Conservation (phyloP, 192 early-diverging fungal species). For the Geosiphon pyriformis region DNA sequence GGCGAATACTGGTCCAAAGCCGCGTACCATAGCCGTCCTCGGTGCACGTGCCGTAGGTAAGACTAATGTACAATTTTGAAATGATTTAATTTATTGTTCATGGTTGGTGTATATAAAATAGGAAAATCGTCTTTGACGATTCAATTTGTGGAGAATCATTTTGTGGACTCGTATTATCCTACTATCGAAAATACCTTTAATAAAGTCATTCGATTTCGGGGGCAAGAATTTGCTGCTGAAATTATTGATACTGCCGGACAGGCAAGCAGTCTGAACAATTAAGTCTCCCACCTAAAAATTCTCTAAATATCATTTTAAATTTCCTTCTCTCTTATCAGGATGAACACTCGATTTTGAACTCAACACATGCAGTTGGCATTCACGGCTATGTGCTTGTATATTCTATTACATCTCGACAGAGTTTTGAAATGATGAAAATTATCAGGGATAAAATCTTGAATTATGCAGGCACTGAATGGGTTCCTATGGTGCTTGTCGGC, state of each 20-base stretch:
- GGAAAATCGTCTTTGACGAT: conserved; percentile 87
- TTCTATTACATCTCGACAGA: conserved; percentile 77
- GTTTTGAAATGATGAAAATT: conserved; percentile 85
- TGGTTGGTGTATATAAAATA: conserved; percentile 20
- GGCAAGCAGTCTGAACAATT: conserved; percentile 39
- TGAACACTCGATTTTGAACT: conserved; percentile 90
- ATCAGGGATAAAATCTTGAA: conserved; percentile 94
- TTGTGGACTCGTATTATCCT: conserved; percentile 89
- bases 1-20: conserved; percentile 50
- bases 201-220: conserved; percentile 75
- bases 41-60: conserved; percentile 75
- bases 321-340: conserved; percentile 48
- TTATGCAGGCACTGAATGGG: conserved; percentile 82
- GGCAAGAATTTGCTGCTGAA: conserved; percentile 80
- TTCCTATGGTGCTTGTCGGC: conserved; percentile 86
- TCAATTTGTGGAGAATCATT: conserved; percentile 90
- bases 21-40: conserved; percentile 75
- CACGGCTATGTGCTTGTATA: conserved; percentile 96
- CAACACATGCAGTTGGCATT: conserved; percentile 82
- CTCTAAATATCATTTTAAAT: not conserved
- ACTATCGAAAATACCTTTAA: conserved; percentile 92
- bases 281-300: not conserved
- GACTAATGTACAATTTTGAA: conserved; percentile 4
- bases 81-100: not conserved
- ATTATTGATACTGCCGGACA: conserved; percentile 97